Percentiles rank a stretch among this genome's conserved stretches.
phyloP scores from a whole-genome alignment of 1,284 basidiomycete species.

The Stygiomarasmius scandens region DNA sequence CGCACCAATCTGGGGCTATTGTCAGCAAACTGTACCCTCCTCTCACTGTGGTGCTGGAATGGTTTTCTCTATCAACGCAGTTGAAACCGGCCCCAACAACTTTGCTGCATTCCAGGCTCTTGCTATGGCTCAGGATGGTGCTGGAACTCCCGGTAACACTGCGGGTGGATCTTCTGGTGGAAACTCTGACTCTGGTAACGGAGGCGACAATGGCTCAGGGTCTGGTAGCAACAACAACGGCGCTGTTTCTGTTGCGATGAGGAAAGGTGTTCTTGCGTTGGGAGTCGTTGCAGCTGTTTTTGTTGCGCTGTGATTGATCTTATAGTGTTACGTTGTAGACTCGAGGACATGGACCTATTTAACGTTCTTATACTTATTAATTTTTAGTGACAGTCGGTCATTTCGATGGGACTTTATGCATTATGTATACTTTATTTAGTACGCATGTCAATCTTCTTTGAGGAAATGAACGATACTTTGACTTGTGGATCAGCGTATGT shows the following conservation, averaged over 20 bases:
- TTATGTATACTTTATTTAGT: too few species aligned
- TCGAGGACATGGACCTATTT: too few species aligned
- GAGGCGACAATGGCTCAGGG: background rate
- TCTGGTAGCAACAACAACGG: background rate
- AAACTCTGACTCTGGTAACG: background rate
- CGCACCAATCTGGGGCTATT: conserved; percentile 54
- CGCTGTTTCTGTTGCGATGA: background rate
- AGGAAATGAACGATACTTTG: too few species aligned
- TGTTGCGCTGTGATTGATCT: background rate
- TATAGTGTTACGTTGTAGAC: too few species aligned
- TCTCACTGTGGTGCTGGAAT: conserved; percentile 38
- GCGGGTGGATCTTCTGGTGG: background rate
- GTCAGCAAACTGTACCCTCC: conserved; percentile 37
- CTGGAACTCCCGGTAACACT: background rate
- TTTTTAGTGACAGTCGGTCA: too few species aligned
- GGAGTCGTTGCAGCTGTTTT: background rate
- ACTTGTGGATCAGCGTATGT: too few species aligned
- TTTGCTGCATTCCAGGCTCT: conserved; percentile 45
- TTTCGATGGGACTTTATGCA: too few species aligned
- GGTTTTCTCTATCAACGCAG: conserved; percentile 45
- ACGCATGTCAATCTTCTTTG: too few species aligned
- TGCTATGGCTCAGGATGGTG: conserved; percentile 26
- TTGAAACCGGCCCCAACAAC: conserved; percentile 44
- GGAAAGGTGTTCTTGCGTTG: background rate
- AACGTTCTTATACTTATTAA: too few species aligned